Evolutionary conservation across 257 asterid genomes (phyloP).

Genomic region (Paulownia fortunei): DNA sequence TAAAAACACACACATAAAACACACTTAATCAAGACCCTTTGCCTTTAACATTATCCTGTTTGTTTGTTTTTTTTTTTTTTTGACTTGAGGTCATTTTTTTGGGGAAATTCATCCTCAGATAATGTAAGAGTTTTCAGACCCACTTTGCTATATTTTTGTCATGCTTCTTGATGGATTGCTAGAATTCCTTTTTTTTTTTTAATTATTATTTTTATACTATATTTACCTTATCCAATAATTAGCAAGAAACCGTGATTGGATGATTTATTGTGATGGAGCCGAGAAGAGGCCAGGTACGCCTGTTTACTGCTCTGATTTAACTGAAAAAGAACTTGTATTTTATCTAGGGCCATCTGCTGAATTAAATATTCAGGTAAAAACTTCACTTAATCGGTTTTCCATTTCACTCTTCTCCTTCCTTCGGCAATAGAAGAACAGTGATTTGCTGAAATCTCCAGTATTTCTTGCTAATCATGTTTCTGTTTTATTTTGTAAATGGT

Average conservation of each 20-base stretch:
- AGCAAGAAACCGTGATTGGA: not conserved
- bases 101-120: not conserved
- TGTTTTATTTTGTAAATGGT: not conserved
- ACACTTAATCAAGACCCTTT: not conserved
- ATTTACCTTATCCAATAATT: not conserved
- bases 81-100: not conserved
- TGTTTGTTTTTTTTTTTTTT: not conserved
- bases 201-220: not conserved
- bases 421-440: not conserved
- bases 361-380: not conserved
- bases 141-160: not conserved
- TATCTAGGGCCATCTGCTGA: not conserved
- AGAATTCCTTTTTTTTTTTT: not conserved
- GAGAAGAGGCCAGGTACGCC: conserved; percentile 35
- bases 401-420: not conserved
- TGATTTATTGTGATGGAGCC: not conserved
- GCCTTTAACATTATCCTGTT: not conserved
- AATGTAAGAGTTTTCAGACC: not conserved
- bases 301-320: conserved; percentile 24
- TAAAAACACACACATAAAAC: not conserved
- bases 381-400: not conserved
- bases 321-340: not conserved
- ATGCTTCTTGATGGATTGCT: not conserved
- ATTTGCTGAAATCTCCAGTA: not conserved
- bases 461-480: not conserved